A percentile compares a stretch with the other conserved stretches of the same genome.
Evolutionary conservation across 805 yeast genomes (phyloP).

Genomic region (Nakazawaea holstii): DNA sequence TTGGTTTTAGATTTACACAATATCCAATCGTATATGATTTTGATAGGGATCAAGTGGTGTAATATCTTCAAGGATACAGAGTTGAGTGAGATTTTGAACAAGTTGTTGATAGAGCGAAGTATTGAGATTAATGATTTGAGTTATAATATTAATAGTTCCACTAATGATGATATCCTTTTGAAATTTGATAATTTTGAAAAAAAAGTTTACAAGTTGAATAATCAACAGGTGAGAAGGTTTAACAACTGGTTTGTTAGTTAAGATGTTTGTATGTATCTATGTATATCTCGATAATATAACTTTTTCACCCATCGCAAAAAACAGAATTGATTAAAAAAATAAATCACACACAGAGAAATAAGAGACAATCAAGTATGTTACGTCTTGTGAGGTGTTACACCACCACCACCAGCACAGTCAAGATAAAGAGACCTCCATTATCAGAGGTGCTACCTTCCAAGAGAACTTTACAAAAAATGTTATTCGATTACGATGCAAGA

Average conservation of each 20-base stretch:
- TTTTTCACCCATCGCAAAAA: not conserved
- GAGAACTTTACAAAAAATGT: slow-evolving; percentile 47
- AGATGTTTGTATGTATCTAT: not conserved
- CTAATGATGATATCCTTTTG: slow-evolving; percentile 40
- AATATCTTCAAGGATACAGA: slow-evolving; percentile 61
- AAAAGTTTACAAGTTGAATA: slow-evolving; percentile 34
- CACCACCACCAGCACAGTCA: not conserved
- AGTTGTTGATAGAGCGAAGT: slow-evolving; percentile 60
- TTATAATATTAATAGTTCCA: slow-evolving; percentile 31
- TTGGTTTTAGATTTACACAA: slow-evolving; percentile 60
- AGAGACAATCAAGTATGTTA: not conserved
- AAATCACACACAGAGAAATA: not conserved
- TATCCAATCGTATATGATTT: slow-evolving; percentile 61
- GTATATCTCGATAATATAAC: no score
- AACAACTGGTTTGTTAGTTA: slow-evolving; percentile 6
- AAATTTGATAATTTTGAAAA: slow-evolving; percentile 78
- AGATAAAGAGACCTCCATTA: slow-evolving; percentile 29
- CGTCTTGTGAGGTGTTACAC: not conserved
- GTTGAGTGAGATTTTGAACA: slow-evolving; percentile 38
- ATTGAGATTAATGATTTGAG: slow-evolving; percentile 72
- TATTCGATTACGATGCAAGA: slow-evolving; percentile 64
- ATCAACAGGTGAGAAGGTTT: slow-evolving; percentile 7
- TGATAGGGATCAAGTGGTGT: slow-evolving; percentile 74
- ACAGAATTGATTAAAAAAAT: not conserved
- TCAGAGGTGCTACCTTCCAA: slow-evolving; percentile 52